Conservation (phyloP, 1,284 basidiomycete species). For the Apiotrichum montevideense region DNA sequence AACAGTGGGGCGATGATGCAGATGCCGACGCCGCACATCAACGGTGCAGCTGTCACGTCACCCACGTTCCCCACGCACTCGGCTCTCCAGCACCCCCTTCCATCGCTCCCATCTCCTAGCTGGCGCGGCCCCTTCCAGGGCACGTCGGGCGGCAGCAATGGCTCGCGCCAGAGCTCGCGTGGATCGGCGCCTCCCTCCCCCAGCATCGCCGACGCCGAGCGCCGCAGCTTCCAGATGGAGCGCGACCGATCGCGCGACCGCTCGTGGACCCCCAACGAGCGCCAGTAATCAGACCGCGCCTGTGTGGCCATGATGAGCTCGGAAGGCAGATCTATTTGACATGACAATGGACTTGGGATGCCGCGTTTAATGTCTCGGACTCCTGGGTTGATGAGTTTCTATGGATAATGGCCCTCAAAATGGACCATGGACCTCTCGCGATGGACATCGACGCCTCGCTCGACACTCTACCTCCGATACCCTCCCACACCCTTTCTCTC, state of each 20-base stretch:
- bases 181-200: constrained; percentile 40
- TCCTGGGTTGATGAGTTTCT: too few species aligned
- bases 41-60: constrained; percentile 4
- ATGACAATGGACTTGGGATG: too few species aligned
- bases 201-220: constrained; percentile 23
- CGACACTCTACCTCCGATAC: too few species aligned
- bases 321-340: too few species aligned
- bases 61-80: not conserved
- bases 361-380: too few species aligned
- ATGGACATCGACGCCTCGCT: too few species aligned
- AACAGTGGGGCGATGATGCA: not conserved
- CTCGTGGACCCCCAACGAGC: constrained; percentile 28
- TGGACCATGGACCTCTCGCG: too few species aligned
- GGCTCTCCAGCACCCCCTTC: not conserved
- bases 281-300: too few species aligned
- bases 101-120: constrained; percentile 16
- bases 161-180: constrained; percentile 46
- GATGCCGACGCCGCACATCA: constrained; percentile 13
- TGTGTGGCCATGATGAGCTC: too few species aligned
- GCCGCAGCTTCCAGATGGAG: constrained; percentile 33
- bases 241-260: constrained; percentile 35
- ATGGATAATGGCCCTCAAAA: too few species aligned
- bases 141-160: constrained; percentile 19
- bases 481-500: not conserved
- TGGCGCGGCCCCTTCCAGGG: constrained; percentile 40